Evolutionary conservation across 805 yeast species (phyloP), one percentile per base, ranked within the genome.

Genomic region (Zygosaccharomyces bailii): DNA sequence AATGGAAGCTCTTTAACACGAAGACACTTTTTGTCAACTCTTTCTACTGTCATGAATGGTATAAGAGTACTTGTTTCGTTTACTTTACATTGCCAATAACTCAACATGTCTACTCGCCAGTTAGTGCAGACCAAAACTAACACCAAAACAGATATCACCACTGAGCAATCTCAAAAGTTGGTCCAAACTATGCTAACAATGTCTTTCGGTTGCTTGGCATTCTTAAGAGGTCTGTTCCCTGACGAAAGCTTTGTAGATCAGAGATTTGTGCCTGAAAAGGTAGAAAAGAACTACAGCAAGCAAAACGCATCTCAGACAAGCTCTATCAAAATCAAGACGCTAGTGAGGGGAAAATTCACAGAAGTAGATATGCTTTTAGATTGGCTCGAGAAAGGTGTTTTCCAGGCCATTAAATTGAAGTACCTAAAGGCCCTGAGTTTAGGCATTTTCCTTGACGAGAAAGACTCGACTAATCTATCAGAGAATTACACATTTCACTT

Each of bases 131-230:
- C 41, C 9, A 51, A 50, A 23, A 46, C 48, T 17, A 31, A 47
- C 13, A 48, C 55, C 3, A 54, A 55, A 25, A 54, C 63, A 3
- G 51, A 46, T 11, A 54, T 69, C 18, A 61, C 69, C 0, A 52
- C 56, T 2, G 71, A 65, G 25, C 73, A 71, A 48, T 72, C 78
- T 20, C 74, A 71, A 42, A 71, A 70, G 51, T 57, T 76, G 43
- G 64, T 78, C 5, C 72, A 76, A 42, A 69, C 79, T 1, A 67
- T 78, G 60, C 50, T 79, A 13, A 59, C 70, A 0, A 75, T 77
- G 70, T 70, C 82, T 0, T 66, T 80, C 51, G 80, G 84, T 1
- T 78, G 84, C 52, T 63, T 80, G 20, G 73, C 81, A 1, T 80
- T 71, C 52, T 59, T 80, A 11, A 66, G 85, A 46, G 80, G 81